phyloP scores from a whole-genome alignment of 345 rosid genomes.

The Reutealis trisperma region DNA sequence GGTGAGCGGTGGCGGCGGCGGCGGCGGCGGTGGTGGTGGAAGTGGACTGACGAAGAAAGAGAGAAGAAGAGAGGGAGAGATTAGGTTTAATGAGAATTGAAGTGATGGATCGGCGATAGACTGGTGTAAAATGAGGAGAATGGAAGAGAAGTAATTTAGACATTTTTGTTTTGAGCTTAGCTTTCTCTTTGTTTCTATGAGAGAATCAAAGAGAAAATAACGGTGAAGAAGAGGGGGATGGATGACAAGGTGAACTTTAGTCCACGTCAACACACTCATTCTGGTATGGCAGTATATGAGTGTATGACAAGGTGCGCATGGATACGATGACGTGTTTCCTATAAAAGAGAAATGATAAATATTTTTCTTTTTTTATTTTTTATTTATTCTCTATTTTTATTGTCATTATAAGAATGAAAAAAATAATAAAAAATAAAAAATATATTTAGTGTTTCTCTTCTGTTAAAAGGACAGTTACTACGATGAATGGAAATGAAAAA shows the following conservation, averaged over 20 bases:
- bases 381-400: too few relatives aligned
- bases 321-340: neutral
- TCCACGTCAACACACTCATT: conserved; percentile 21
- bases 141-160: conserved; percentile 50
- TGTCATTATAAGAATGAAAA: too few relatives aligned
- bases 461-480: neutral
- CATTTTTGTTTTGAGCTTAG: conserved; percentile 35
- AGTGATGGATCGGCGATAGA: conserved; percentile 32
- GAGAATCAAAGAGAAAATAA: neutral
- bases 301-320: neutral
- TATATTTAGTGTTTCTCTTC: too few relatives aligned
- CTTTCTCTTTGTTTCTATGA: neutral
- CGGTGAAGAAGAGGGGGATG: too few relatives aligned
- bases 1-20: neutral
- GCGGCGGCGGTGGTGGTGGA: neutral
- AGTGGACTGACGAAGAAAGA: neutral
- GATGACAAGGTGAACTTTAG: conserved; percentile 20
- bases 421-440: too few relatives aligned
- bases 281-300: neutral
- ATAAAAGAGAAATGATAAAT: too few relatives aligned
- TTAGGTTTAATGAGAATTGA: conserved; percentile 29
- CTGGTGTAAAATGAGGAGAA: conserved; percentile 46
- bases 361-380: too few relatives aligned
- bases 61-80: conserved; percentile 4
- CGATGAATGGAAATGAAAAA: too few relatives aligned